Evolutionary conservation across 305 asterid species (phyloP).

Genomic region (Plantago lanceolata): DNA sequence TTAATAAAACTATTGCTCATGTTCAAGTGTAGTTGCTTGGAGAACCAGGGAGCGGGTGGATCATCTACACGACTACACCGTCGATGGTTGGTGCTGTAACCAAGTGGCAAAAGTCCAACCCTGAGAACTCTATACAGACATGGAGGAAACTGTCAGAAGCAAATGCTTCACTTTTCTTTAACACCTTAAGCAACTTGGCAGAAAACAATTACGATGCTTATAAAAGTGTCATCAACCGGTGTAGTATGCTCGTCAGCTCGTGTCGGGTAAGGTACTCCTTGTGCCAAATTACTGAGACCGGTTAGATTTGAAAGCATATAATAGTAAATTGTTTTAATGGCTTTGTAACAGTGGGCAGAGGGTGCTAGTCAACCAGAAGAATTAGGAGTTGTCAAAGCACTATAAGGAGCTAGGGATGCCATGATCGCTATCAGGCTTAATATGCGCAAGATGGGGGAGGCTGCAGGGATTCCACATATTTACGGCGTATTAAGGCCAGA

Average conservation of each 20-base stretch:
- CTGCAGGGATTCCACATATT: constrained; percentile 55
- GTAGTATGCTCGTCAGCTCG: constrained; percentile 58
- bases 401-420: constrained; percentile 81
- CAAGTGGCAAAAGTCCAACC: constrained; percentile 92
- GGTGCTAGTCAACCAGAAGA: constrained; percentile 44
- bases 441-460: constrained; percentile 90
- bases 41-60: constrained; percentile 97
- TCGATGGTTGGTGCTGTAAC: constrained; percentile 97
- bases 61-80: constrained; percentile 95
- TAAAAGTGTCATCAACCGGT: constrained; percentile 47
- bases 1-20: constrained; percentile 28
- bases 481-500: too few species aligned
- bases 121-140: constrained; percentile 57
- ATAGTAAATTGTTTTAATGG: not conserved
- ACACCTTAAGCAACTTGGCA: constrained; percentile 60
- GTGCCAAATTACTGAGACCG: constrained; percentile 11
- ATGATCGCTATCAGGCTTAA: constrained; percentile 75
- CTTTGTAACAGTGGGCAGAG: constrained; percentile 59
- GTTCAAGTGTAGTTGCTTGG: constrained; percentile 69
- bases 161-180: constrained; percentile 68
- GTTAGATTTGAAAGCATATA: too few species aligned
- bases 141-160: constrained; percentile 81
- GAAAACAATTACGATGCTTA: constrained; percentile 49
- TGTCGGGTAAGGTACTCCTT: constrained; percentile 56
- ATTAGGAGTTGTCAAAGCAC: constrained; percentile 57